Percentiles rank a stretch among this genome's conserved stretches.
These are phyloP conservation scores for Lenwebbia sp. DNA, from an alignment of 345 rosid genomes.

Conservation along the genomic window DNA sequence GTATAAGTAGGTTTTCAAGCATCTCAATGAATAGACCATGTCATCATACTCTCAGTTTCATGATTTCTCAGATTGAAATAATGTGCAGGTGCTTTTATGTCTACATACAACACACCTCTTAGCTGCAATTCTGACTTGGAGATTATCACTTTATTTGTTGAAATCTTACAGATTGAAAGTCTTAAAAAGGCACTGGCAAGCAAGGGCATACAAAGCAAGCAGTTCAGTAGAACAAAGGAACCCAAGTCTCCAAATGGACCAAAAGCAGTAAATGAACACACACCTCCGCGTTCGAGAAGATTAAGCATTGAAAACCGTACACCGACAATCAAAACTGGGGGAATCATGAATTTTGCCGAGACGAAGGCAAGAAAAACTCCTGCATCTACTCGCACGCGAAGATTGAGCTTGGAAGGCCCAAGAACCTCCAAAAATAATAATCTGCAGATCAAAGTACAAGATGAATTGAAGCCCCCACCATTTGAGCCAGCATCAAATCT, in stretches of 20 bases:
- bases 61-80: not conserved
- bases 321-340: constrained; percentile 24
- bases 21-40: not conserved
- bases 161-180: constrained; percentile 55
- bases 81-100: not conserved
- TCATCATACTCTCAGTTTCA: not conserved
- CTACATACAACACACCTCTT: not conserved
- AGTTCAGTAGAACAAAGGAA: constrained; percentile 23
- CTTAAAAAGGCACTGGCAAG: constrained; percentile 73
- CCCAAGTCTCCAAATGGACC: constrained; percentile 27
- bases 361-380: constrained; percentile 39
- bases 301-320: constrained; percentile 49
- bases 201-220: constrained; percentile 29
- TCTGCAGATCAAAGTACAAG: constrained; percentile 11
- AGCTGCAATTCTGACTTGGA: not conserved
- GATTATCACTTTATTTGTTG: not conserved
- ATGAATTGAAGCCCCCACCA: constrained; percentile 3
- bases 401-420: constrained; percentile 65
- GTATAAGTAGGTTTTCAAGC: not conserved
- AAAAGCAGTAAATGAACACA: constrained; percentile 30
- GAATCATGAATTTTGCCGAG: constrained; percentile 20
- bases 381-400: constrained; percentile 27
- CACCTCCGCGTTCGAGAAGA: constrained; percentile 68
- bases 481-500: constrained; percentile 10
- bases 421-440: constrained; percentile 22